Conservation (phyloP, 352 stramenopile genomes). For the Globisporangium takayamanum region DNA sequence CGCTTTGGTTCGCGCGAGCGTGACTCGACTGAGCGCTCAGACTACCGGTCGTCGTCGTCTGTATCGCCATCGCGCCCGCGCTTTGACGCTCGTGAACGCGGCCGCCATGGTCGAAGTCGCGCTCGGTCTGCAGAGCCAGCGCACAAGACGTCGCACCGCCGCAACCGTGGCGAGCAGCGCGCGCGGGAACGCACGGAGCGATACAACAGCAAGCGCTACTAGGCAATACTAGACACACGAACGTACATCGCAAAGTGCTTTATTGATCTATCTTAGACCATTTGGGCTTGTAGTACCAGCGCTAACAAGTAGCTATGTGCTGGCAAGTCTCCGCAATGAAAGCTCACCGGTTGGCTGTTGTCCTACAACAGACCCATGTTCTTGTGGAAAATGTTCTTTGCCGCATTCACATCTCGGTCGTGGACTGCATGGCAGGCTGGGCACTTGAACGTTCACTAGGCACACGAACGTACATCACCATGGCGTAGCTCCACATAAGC, state of each 20-base stretch:
- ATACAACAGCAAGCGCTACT: conserved; percentile 13
- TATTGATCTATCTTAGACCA: too few species aligned
- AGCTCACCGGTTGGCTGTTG: too few species aligned
- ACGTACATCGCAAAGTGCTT: not conserved
- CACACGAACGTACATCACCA: not conserved
- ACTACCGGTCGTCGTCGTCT: not conserved
- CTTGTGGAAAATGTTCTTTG: too few species aligned
- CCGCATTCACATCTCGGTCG: too few species aligned
- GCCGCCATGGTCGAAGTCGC: not conserved
- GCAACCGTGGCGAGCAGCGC: conserved; percentile 12
- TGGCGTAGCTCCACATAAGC: too few species aligned
- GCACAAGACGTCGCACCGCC: conserved; percentile 10
- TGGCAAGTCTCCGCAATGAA: too few species aligned
- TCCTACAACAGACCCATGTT: too few species aligned
- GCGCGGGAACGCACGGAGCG: conserved; percentile 9
- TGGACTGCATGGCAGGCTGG: too few species aligned
- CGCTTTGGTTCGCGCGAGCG: conserved; percentile 2
- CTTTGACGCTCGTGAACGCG: not conserved
- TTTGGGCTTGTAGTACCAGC: too few species aligned
- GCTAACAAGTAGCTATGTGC: too few species aligned
- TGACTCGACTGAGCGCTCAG: conserved; percentile 1
- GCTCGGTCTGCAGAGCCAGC: conserved; percentile 1
- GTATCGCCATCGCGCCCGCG: not conserved
- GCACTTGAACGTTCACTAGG: not conserved
- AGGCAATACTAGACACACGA: not conserved